Conservation (phyloP, 1,284 basidiomycete genomes). For the Rhodotorula sp. region DNA sequence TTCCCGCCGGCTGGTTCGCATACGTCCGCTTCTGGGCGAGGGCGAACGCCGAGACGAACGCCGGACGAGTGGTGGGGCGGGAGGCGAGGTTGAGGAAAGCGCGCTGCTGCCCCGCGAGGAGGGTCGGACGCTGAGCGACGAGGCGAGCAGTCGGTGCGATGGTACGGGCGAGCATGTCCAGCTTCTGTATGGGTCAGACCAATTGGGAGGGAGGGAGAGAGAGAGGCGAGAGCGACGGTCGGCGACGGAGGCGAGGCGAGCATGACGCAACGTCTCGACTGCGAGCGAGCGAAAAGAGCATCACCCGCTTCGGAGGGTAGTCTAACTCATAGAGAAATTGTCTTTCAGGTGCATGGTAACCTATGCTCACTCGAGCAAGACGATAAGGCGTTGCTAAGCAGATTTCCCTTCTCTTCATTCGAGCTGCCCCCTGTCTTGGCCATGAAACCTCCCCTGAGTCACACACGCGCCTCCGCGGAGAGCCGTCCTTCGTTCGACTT, state of each 20-base stretch:
- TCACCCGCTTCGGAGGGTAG: not conserved
- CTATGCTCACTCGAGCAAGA: too few species aligned
- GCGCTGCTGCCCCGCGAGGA: not conserved
- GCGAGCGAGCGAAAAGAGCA: too few species aligned
- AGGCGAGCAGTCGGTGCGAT: not conserved
- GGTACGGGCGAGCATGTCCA: slow-evolving; percentile 1
- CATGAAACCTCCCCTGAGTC: not conserved
- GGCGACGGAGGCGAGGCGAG: not conserved
- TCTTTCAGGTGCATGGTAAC: too few species aligned
- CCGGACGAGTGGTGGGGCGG: not conserved
- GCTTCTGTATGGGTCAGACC: not conserved
- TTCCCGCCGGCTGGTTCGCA: not conserved
- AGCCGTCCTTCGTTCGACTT: too few species aligned
- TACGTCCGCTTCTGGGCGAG: not conserved
- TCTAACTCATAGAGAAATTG: too few species aligned
- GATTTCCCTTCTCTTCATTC: too few species aligned
- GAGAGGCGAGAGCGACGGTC: not conserved
- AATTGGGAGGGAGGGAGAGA: not conserved
- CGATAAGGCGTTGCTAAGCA: too few species aligned
- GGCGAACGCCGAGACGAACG: not conserved
- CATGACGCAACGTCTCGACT: not conserved
- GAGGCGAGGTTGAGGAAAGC: not conserved
- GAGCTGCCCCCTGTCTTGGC: too few species aligned
- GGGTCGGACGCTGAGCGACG: not conserved
- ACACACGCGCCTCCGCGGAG: not conserved